Evolutionary conservation across 495 filamentous ascomycete species (phyloP), one percentile per base, ranked within the genome.

Genomic region (Penicillium steckii): DNA sequence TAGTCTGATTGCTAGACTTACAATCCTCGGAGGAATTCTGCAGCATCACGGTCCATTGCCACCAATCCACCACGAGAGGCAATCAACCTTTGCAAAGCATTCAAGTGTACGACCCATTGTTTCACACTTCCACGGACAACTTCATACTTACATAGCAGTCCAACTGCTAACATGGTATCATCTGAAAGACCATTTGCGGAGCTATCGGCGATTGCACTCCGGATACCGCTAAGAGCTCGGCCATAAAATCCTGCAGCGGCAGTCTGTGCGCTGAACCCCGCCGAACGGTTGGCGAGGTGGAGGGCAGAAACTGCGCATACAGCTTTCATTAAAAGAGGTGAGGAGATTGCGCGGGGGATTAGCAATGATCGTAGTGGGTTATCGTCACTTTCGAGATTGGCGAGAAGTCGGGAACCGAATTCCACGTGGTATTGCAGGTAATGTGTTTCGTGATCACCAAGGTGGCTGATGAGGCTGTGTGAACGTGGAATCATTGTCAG

Each of bases 391-490:
- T 77, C 72, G 12, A 77, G 60, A 9, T 77, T 77, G 12, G 71
- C 67, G 41, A 77, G 57, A 2, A 72, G 61, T 24, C 61, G 67
- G 29, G 72, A 75, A 19, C 68, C 73, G 24, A 61, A 46, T 48
- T 74, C 71, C 41, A 70, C 64, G 35, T 77, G 72, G 33, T 77
- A 77, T 56, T 75, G 72, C 17, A 77, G 65, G 50, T 73, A 77
- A 43, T 75, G 67, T 12, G 64, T 63, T 51, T 77, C 73, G 37
- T 62, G 42, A 12, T 60, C 48, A 0, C 70, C 68, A 10, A 75
- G 53, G 49, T 72, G 69, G 33, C 52, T 68, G 25, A 68, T 55
- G 21, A 47, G 33, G 43, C 58, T 50, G 8, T 51, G 48, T 5
- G 55, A 54, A 13, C 46, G 48, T 3, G 55, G 53, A n/a, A 55